These are phyloP conservation scores for Bolboschoenus planiculmis DNA, from an alignment of 176 grass and related monocot species.

Conservation along the genomic window DNA sequence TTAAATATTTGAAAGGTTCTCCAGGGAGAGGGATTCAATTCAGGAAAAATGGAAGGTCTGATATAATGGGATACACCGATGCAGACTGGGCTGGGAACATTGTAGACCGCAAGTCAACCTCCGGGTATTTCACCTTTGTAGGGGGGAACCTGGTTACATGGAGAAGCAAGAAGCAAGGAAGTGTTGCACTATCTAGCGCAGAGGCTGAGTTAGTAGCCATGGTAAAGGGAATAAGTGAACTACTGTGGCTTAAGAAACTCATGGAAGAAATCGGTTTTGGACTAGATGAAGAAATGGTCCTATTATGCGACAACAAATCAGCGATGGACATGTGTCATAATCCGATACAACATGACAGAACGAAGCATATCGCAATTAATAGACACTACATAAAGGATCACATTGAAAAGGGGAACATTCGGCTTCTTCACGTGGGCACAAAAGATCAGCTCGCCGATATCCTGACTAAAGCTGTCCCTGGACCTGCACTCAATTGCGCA, in stretches of 20 bases:
- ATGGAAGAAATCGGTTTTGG: neutral
- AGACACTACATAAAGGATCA: neutral
- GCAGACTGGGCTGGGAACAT: neutral
- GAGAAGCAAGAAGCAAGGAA: neutral
- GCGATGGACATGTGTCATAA: neutral
- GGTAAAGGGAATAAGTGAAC: neutral
- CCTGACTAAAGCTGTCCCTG: neutral
- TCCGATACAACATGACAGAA: neutral
- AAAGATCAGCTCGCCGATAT: neutral
- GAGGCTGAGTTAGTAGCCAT: neutral
- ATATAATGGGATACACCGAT: neutral
- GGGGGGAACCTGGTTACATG: neutral
- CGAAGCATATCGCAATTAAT: neutral
- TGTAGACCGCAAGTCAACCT: neutral
- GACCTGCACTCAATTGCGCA: neutral
- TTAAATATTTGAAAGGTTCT: neutral
- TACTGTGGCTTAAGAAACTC: neutral
- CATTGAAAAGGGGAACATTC: neutral
- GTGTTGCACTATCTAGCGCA: neutral
- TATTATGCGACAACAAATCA: neutral
- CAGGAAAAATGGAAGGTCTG: neutral
- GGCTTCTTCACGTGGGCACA: neutral
- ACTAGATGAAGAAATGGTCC: neutral
- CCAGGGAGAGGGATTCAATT: neutral
- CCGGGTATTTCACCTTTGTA: neutral